Percentiles rank a stretch among this genome's conserved stretches.
These are phyloP conservation scores for Populus hybrid DNA, from an alignment of 441 rosid genomes.

Conservation along the genomic window DNA sequence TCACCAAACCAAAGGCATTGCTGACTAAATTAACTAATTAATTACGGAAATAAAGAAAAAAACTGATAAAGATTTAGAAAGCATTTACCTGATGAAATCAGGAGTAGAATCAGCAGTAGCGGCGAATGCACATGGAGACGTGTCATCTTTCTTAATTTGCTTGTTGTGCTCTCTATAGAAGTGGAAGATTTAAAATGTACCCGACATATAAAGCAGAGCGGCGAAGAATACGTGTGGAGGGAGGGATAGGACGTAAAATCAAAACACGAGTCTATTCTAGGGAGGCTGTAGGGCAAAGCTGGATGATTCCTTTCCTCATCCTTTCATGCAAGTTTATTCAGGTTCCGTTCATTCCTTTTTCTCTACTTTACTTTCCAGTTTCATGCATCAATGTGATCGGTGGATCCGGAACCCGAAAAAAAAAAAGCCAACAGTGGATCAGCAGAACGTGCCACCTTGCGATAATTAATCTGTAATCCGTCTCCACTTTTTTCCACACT, in stretches of 20 bases:
- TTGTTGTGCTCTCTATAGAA: background rate
- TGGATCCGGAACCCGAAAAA: background rate
- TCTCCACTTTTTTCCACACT: background rate
- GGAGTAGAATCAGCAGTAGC: constrained; percentile 32
- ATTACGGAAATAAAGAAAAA: background rate
- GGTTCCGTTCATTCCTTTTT: constrained; percentile 30
- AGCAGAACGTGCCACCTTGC: constrained; percentile 2
- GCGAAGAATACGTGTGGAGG: constrained; percentile 51
- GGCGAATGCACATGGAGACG: constrained; percentile 22
- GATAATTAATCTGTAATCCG: background rate
- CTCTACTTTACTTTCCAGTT: background rate
- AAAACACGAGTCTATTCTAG: background rate
- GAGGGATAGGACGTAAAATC: constrained; percentile 7
- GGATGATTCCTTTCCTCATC: constrained; percentile 50
- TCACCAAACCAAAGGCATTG: background rate
- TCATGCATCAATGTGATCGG: background rate
- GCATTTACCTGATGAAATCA: constrained; percentile 43
- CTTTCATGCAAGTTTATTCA: constrained; percentile 39
- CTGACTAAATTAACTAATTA: background rate
- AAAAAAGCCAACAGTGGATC: background rate
- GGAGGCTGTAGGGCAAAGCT: constrained; percentile 20
- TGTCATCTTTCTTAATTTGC: constrained; percentile 29
- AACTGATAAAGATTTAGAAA: background rate
- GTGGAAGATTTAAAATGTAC: background rate
- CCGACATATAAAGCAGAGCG: constrained; percentile 25